These are phyloP conservation scores for Moesziomyces parantarcticus DNA, from an alignment of 1,284 basidiomycete species.

Conservation along the genomic window DNA sequence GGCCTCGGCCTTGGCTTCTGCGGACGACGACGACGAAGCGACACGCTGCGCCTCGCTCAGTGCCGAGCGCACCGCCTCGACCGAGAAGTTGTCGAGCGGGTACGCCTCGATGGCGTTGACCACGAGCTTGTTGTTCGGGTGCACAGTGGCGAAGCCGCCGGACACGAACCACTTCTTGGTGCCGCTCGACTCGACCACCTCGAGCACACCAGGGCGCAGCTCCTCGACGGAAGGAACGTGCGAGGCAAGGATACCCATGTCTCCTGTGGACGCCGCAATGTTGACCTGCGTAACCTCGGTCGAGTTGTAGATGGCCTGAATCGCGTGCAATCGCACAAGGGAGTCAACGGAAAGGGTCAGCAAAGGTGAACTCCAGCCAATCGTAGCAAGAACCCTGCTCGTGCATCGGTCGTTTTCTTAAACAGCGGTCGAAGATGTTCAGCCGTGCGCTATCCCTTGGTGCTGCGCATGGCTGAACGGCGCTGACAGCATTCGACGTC, in stretches of 20 bases:
- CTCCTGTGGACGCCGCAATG: conserved; percentile 61
- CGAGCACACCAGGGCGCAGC: conserved; percentile 65
- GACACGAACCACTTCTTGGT: conserved; percentile 75
- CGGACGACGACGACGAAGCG: conserved; percentile 82
- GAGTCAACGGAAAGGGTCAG: conserved; percentile 5
- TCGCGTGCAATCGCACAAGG: background rate
- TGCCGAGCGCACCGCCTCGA: conserved; percentile 87
- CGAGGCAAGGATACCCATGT: conserved; percentile 67
- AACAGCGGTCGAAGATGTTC: background rate
- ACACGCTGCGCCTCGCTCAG: conserved; percentile 90
- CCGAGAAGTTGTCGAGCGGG: conserved; percentile 87
- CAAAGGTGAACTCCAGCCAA: background rate
- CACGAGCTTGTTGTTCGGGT: conserved; percentile 95
- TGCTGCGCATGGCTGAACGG: too few species aligned
- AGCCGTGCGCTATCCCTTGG: too few species aligned
- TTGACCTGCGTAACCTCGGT: conserved; percentile 64
- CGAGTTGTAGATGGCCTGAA: conserved; percentile 59
- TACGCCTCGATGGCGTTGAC: conserved; percentile 98
- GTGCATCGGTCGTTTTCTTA: background rate
- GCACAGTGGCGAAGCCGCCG: conserved; percentile 95
- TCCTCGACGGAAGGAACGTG: conserved; percentile 67
- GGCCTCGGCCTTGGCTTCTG: conserved; percentile 93
- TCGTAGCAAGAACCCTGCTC: background rate
- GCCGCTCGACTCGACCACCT: conserved; percentile 65
- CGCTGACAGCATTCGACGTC: too few species aligned